Conservation (phyloP, 1,284 basidiomycete species). For the Moniliella sp. region DNA sequence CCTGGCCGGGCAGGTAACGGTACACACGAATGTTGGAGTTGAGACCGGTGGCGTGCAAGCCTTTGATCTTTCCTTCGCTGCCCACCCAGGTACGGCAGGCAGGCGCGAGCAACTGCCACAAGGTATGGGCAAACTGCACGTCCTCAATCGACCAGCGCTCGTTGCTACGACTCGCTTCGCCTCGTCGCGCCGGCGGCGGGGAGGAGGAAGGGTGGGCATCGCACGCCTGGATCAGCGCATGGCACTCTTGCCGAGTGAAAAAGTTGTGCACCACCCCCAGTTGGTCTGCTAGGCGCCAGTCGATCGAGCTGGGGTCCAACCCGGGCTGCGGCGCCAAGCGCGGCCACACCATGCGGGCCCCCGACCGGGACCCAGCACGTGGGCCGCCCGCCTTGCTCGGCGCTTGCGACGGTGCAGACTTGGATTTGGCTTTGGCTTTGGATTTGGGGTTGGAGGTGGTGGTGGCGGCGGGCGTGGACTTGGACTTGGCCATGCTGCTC, state of each 20-base stretch:
- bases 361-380: too few species aligned
- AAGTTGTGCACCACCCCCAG: conserved; percentile 37
- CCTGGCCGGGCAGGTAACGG: conserved; percentile 46
- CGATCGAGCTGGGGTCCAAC: too few species aligned
- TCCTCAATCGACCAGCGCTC: conserved; percentile 42
- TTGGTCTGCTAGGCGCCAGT: conserved; percentile 3
- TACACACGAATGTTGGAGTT: conserved; percentile 39
- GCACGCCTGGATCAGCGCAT: conserved; percentile 45
- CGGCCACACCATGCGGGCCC: too few species aligned
- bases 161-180: conserved; percentile 54
- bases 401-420: too few species aligned
- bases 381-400: too few species aligned
- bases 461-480: too few species aligned
- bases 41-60: conserved; percentile 10
- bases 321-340: too few species aligned
- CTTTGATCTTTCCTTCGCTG: conserved; percentile 1
- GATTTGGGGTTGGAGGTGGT: too few species aligned
- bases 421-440: too few species aligned
- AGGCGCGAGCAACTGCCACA: conserved; percentile 39
- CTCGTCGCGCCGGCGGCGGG: conserved; percentile 49
- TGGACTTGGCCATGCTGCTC: too few species aligned
- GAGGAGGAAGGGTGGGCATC: conserved; percentile 46
- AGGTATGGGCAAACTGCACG: neutral
- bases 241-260: conserved; percentile 46
- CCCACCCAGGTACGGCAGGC: conserved; percentile 42